Conservation (phyloP, 306 rosid species). For the Pterocarpus santalinus region DNA sequence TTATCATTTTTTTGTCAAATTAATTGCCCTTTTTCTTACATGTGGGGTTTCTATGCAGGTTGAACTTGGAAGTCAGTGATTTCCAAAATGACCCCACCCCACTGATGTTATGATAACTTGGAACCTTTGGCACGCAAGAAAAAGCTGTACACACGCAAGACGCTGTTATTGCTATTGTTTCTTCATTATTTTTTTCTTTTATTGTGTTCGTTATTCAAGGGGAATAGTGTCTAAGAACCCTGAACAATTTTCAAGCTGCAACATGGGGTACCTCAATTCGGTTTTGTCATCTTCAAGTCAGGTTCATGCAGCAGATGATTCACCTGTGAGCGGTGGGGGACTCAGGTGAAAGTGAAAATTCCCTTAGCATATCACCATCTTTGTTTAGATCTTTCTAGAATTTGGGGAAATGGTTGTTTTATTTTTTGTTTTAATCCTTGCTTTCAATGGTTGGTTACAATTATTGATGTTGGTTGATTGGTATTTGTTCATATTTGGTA, state of each 20-base stretch:
- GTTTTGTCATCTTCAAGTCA: slow-evolving; percentile 87
- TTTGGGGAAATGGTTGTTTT: neutral
- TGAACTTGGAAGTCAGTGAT: slow-evolving; percentile 48
- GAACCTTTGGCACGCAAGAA: slow-evolving; percentile 64
- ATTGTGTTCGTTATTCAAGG: neutral
- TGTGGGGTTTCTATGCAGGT: slow-evolving; percentile 66
- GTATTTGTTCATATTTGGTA: slow-evolving; percentile 25
- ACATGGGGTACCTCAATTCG: slow-evolving; percentile 95
- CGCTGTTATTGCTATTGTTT: slow-evolving; percentile 46
- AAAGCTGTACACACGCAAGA: slow-evolving; percentile 54
- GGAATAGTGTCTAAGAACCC: slow-evolving; percentile 50
- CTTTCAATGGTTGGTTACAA: slow-evolving; percentile 29
- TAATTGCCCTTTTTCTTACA: slow-evolving; percentile 41
- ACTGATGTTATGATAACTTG: slow-evolving; percentile 56
- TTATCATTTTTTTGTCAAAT: slow-evolving; percentile 14
- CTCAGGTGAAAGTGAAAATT: slow-evolving; percentile 63
- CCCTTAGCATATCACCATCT: neutral
- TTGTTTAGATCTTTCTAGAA: slow-evolving; percentile 39
- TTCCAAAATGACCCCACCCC: slow-evolving; percentile 56
- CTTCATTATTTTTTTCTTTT: slow-evolving; percentile 35
- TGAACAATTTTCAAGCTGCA: slow-evolving; percentile 54
- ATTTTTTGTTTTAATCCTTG: slow-evolving; percentile 22
- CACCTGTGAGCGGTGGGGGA: slow-evolving; percentile 96
- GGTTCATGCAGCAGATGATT: slow-evolving; percentile 86
- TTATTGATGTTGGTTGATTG: slow-evolving; percentile 28